These are phyloP conservation scores for Saccharomyces eubayanus DNA, from an alignment of 805 yeast species.

Conservation along the genomic window DNA sequence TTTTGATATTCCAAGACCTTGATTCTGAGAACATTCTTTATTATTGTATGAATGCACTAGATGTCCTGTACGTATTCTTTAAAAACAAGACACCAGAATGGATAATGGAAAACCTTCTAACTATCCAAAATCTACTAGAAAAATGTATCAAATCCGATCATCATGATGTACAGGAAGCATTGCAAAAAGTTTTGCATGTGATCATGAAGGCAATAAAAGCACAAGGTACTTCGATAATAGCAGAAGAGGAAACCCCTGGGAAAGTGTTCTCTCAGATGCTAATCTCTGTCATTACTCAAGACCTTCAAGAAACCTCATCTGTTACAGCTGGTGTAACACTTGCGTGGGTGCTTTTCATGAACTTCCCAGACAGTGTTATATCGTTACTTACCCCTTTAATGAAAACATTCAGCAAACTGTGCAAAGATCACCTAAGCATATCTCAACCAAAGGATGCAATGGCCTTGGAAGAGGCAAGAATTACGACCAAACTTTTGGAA, in stretches of 20 bases:
- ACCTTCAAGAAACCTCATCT: slow-evolving; percentile 61
- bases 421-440: slow-evolving; percentile 74
- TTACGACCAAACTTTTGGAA: slow-evolving; percentile 68
- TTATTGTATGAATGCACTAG: slow-evolving; percentile 82
- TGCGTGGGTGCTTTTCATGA: slow-evolving; percentile 72
- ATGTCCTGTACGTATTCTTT: slow-evolving; percentile 75
- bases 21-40: slow-evolving; percentile 61
- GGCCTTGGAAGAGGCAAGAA: slow-evolving; percentile 61
- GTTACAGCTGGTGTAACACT: slow-evolving; percentile 81
- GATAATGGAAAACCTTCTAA: slow-evolving; percentile 64
- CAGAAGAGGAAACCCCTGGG: slow-evolving; percentile 53
- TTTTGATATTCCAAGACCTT: slow-evolving; percentile 69
- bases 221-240: slow-evolving; percentile 38
- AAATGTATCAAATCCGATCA: slow-evolving; percentile 76
- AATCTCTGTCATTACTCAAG: slow-evolving; percentile 67
- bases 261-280: slow-evolving; percentile 54
- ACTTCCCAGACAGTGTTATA: slow-evolving; percentile 66
- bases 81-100: slow-evolving; percentile 70
- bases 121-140: slow-evolving; percentile 66
- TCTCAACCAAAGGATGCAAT: slow-evolving; percentile 36
- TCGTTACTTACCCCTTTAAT: slow-evolving; percentile 66
- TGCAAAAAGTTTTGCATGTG: slow-evolving; percentile 65
- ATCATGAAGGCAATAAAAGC: slow-evolving; percentile 58
- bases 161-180: slow-evolving; percentile 77
- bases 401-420: slow-evolving; percentile 81